These are phyloP conservation scores for Xylariaceae sp. DNA, from an alignment of 2,329 filamentous ascomycete species.

Conservation along the genomic window DNA sequence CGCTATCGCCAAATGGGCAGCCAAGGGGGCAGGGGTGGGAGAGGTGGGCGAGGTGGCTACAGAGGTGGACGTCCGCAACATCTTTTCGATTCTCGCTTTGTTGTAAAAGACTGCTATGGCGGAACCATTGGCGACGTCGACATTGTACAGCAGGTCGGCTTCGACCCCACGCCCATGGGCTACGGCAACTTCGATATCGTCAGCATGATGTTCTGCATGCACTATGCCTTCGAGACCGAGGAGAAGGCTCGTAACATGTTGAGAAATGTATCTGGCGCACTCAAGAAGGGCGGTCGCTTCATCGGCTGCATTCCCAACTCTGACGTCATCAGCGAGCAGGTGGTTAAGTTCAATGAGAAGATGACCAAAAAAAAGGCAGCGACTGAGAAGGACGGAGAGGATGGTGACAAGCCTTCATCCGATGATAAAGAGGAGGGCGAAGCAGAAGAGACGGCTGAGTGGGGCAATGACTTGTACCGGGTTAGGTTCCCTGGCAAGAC, in stretches of 20 bases:
- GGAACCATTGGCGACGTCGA: slow-evolving; percentile 77
- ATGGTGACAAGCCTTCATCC: slow-evolving; percentile 16
- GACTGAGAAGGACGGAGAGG: slow-evolving; percentile 20
- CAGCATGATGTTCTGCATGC: slow-evolving; percentile 99
- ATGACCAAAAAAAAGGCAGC: slow-evolving; percentile 37
- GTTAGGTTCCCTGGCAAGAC: slow-evolving; percentile 83
- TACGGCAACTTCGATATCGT: slow-evolving; percentile 91
- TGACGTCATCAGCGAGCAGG: slow-evolving; percentile 76
- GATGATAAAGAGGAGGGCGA: slow-evolving; percentile 55
- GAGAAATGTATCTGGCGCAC: slow-evolving; percentile 79
- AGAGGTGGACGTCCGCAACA: slow-evolving; percentile 47
- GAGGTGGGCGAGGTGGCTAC: slow-evolving; percentile 43
- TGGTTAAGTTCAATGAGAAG: slow-evolving; percentile 70
- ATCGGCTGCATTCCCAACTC: slow-evolving; percentile 97
- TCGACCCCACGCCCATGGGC: slow-evolving; percentile 70
- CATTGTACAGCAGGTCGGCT: slow-evolving; percentile 81
- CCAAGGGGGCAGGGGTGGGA: slow-evolving; percentile 50
- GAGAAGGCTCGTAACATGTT: slow-evolving; percentile 88
- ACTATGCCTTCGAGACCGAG: slow-evolving; percentile 95
- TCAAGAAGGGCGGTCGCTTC: slow-evolving; percentile 93
- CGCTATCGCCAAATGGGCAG: slow-evolving; percentile 71
- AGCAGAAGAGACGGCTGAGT: slow-evolving; percentile 65
- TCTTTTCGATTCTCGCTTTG: slow-evolving; percentile 82
- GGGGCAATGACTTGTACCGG: slow-evolving; percentile 90
- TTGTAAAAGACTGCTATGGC: slow-evolving; percentile 88